Evolutionary conservation across 495 filamentous ascomycete species (phyloP).

Genomic region (Trichoderma asperelloides): DNA sequence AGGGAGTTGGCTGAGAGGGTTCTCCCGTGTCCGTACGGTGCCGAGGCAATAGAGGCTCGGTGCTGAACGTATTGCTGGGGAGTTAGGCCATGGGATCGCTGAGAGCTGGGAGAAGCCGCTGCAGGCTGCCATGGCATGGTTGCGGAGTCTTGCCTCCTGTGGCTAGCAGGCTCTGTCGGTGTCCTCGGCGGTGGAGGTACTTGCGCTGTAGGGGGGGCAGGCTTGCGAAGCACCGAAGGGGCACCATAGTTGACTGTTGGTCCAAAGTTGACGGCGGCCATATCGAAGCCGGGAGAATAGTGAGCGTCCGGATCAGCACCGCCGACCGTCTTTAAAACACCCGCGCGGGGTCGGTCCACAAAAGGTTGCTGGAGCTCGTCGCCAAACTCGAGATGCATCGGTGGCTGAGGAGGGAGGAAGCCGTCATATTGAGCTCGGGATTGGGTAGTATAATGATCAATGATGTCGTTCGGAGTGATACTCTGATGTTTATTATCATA

Average conservation of each 20-base stretch:
- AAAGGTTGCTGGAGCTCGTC: conserved; percentile 29
- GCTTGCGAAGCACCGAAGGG: conserved; percentile 16
- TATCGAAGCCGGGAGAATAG: conserved; percentile 31
- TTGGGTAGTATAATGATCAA: neutral
- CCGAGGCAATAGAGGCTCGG: conserved; percentile 49
- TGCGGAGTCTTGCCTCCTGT: neutral
- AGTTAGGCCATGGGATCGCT: conserved; percentile 19
- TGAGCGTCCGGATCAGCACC: conserved; percentile 29
- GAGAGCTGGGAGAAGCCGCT: conserved; percentile 32
- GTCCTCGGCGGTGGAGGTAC: conserved; percentile 20
- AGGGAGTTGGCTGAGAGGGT: conserved; percentile 47
- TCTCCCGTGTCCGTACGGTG: conserved; percentile 47
- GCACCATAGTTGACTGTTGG: conserved; percentile 62
- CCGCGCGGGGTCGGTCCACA: conserved; percentile 64
- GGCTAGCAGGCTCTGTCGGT: neutral
- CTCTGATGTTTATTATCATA: neutral
- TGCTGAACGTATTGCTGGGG: conserved; percentile 86
- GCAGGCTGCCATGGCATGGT: conserved; percentile 9
- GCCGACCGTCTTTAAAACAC: conserved; percentile 76
- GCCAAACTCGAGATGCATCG: neutral
- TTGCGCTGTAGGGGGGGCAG: conserved; percentile 14
- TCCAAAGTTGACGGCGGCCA: conserved; percentile 80
- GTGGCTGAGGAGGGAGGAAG: conserved; percentile 22
- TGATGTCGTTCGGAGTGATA: conserved; percentile 4
- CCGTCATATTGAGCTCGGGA: conserved; percentile 10